Evolutionary conservation across 257 asterid species (phyloP).

Genomic region (Nemophila menziesii): DNA sequence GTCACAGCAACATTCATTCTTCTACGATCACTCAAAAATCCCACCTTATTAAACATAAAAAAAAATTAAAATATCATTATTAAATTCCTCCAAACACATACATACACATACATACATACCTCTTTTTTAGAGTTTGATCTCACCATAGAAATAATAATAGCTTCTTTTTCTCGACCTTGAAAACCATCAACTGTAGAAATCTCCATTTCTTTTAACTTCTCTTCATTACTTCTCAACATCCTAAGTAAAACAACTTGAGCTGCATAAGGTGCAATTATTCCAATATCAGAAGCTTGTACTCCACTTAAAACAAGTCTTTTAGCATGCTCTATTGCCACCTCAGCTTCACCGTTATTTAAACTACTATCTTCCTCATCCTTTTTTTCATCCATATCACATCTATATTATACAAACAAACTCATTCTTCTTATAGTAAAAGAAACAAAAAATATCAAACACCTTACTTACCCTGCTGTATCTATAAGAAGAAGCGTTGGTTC

Average conservation of each 20-base stretch:
- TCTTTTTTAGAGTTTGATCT: constrained; percentile 86
- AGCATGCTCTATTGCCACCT: constrained; percentile 81
- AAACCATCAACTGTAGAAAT: constrained; percentile 97
- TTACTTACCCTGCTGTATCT: constrained; percentile 83
- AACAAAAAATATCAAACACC: background rate
- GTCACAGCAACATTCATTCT: constrained; percentile 98
- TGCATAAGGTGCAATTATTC: constrained; percentile 85
- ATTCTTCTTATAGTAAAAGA: background rate
- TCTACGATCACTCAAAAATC: constrained; percentile 82
- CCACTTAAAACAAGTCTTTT: constrained; percentile 80
- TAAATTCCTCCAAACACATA: constrained; percentile 2
- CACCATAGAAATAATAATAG: constrained; percentile 93
- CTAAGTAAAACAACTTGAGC: constrained; percentile 91
- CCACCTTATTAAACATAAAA: constrained; percentile 87
- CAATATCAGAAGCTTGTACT: constrained; percentile 67
- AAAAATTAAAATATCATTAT: too few species aligned
- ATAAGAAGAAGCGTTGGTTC: constrained; percentile 81
- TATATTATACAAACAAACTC: constrained; percentile 17
- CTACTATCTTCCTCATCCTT: constrained; percentile 95
- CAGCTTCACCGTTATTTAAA: constrained; percentile 88
- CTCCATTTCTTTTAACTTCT: constrained; percentile 70
- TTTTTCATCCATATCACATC: constrained; percentile 98
- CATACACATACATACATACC: constrained; percentile 27
- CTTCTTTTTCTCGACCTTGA: constrained; percentile 98
- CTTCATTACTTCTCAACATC: constrained; percentile 66